Conservation (phyloP, 148 eudicot genomes). For the Gaultheria prostrata region DNA sequence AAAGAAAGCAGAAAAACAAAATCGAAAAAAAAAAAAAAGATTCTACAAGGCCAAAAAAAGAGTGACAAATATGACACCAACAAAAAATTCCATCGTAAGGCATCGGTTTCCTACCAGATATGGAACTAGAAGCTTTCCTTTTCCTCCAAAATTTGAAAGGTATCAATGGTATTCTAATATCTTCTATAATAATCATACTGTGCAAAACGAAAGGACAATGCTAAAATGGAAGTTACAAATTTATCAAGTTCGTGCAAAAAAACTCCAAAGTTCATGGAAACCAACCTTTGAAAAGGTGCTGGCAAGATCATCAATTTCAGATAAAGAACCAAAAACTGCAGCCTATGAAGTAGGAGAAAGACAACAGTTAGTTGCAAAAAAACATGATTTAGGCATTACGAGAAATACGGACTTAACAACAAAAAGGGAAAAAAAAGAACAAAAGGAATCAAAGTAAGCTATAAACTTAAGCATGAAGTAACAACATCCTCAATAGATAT, state of each 20-base stretch:
- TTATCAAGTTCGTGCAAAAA: background rate
- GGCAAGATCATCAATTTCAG: conserved; percentile 71
- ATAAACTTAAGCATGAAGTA: background rate
- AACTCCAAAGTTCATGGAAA: conserved; percentile 1
- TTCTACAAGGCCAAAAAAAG: background rate
- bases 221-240: background rate
- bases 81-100: background rate
- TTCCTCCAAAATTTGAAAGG: background rate
- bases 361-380: background rate
- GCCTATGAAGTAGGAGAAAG: conserved; percentile 42
- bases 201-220: background rate
- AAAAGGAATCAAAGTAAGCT: too few relatives aligned
- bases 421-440: too few relatives aligned
- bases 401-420: background rate
- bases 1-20: background rate
- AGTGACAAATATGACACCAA: background rate
- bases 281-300: conserved; percentile 70
- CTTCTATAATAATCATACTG: background rate
- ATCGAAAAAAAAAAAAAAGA: background rate
- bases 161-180: background rate
- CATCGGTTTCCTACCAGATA: background rate
- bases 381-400: background rate
- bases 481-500: background rate
- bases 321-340: conserved; percentile 46
- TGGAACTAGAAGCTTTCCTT: background rate